Evolutionary conservation across 108 stramenopile genomes (phyloP), one percentile per base, ranked within the genome.

Genomic region (Pseudonitzschia delicatissima): DNA sequence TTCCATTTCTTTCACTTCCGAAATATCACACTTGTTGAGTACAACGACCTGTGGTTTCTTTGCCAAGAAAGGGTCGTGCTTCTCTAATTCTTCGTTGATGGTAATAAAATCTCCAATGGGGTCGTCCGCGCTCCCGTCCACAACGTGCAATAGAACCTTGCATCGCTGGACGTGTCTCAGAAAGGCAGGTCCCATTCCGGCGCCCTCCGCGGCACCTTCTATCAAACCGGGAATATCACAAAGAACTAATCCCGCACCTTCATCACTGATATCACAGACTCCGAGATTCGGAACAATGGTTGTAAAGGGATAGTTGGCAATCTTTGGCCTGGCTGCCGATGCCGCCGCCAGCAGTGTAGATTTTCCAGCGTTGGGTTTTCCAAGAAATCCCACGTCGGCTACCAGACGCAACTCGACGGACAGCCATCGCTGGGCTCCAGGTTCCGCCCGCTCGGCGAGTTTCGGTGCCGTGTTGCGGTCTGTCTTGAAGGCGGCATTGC

Each of bases 331-430:
- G 15, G 96, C 96, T 26, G 91, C 89, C 25, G 83, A 86, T 23
- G 91, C 84, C 21, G 90, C 85, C 40, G 86, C 88, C 68, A 98
- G 66, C 27, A 98, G 71, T 0, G 98, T 97, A 33, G 87, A 88
- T 83, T 98, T 98, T 58, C 98, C 98, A n/a, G 98, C 98, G 84
- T 97, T 98, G n/a, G 98, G 98, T 75, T 88, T 85, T 39, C 98
- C 98, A 57, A 98, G 71, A 61, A 98, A 87, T 36, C 98, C 98
- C 29, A 97, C 96, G 77, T 98, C 98, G 5, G 95, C 96, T n/a
- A 99, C 95, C 36, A 98, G 69, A 37, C 93, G 78, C 40, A 98
- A 74, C 74, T 97, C 96, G 21, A 98, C 68, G 26, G 78, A 64
- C 47, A 98, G 66, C 96, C 96, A 96, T 48, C 95, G 77, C 59